Evolutionary conservation across 140 eudicot species (phyloP), one percentile per base, ranked within the genome.

Genomic region (Erigeron philadelphicus): DNA sequence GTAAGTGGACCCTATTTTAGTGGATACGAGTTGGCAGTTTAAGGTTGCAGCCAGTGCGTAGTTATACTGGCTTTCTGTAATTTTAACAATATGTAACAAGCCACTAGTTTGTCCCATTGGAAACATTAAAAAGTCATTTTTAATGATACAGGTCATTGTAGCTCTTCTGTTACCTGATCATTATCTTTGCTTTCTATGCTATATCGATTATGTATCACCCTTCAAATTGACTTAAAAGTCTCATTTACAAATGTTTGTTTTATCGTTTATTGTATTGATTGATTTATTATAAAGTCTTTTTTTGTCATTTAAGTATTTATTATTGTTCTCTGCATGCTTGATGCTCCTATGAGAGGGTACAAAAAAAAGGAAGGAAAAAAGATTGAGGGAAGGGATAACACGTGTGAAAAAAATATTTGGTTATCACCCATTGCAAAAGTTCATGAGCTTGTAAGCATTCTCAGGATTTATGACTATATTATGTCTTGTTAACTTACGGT

Each of bases 11-110:
- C 52, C 8, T 21, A 19, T 68, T 38, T 12, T 70, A 57, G 35
- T 64, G 40, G 71, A 54, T 63, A 76, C 67, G 72, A 45, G 64
- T 63, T 11, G 45, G 21, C 7, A 53, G 18, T 44, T 9, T 45
- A 44, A 70, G 62, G 81, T 13, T 54, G 67, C 44, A 21, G 10
- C 19, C 64, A 18, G 53, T 53, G 76, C 25, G 52, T 76, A 76
- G 72, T 69, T 40, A 52, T 66, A 59, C 45, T 21, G 44, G 46
- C 41, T 31, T 45, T 72, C 31, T 69, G 80, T 76, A 76, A 62
- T 76, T 76, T 61, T 15, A 53, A 44, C 64, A 53, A 59, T 47
- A 49, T 69, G 41, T 58, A 19, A 67, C 42, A 61, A 41, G 65
- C 49, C 45, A 60, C 58, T 61, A 61, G 31, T 61, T 56, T 52